Evolutionary conservation across 306 rosid species (phyloP).

Genomic region (Cucurbita moschata): DNA sequence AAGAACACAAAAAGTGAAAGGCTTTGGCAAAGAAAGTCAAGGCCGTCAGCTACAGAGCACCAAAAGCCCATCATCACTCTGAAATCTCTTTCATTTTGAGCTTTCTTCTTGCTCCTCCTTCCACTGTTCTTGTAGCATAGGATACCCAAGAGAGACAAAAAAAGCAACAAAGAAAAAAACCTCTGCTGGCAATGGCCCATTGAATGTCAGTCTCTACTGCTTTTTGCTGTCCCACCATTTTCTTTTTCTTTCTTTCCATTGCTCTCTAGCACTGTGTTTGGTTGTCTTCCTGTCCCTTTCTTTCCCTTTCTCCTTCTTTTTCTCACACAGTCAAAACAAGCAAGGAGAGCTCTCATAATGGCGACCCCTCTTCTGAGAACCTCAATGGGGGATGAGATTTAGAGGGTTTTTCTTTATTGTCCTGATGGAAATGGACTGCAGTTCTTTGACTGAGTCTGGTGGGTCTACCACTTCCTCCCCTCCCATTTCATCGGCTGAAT

Average conservation of each 20-base stretch:
- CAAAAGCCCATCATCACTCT: background rate
- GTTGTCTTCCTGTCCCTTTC: background rate
- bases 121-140: background rate
- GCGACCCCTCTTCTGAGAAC: background rate
- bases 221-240: constrained; percentile 23
- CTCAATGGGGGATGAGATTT: constrained; percentile 23
- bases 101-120: background rate
- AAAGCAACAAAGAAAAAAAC: background rate
- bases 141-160: background rate
- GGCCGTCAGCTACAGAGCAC: background rate
- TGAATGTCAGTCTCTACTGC: constrained; percentile 35
- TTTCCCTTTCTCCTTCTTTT: background rate
- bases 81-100: background rate
- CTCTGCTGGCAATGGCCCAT: constrained; percentile 62
- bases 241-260: constrained; percentile 1
- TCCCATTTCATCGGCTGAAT: constrained; percentile 39
- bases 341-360: background rate
- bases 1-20: background rate
- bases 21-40: background rate
- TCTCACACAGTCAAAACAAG: background rate
- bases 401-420: constrained; percentile 8
- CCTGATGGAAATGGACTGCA: constrained; percentile 36
- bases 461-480: constrained; percentile 35
- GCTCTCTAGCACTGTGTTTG: background rate
- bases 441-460: constrained; percentile 36